phyloP scores from a whole-genome alignment of 768 basidiomycete genomes.

The Pleurotus platypus region DNA sequence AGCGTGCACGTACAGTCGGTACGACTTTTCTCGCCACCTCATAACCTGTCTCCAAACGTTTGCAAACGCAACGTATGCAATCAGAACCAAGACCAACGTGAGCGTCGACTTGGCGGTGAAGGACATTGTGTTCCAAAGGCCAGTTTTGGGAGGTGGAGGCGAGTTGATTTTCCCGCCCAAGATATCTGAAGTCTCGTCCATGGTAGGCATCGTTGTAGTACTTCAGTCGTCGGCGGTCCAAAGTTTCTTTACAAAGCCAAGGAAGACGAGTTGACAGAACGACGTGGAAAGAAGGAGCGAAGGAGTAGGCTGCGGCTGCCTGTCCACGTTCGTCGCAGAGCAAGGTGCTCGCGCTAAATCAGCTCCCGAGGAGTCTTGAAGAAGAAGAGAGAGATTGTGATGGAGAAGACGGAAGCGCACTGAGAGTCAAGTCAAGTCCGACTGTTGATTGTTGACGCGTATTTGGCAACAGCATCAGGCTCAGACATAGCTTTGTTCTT shows the following conservation, averaged over 20 bases:
- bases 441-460: too few relatives aligned
- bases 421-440: too few relatives aligned
- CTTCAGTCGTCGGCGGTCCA: too few relatives aligned
- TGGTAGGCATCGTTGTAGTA: slow-evolving; percentile 40
- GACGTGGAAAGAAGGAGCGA: slow-evolving; percentile 12
- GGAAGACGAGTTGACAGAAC: too few relatives aligned
- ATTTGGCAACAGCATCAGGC: too few relatives aligned
- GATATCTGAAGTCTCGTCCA: slow-evolving; percentile 68
- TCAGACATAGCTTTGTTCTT: too few relatives aligned
- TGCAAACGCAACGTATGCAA: slow-evolving; percentile 30
- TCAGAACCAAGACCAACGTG: slow-evolving; percentile 31
- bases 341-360: too few relatives aligned
- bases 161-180: slow-evolving; percentile 55
- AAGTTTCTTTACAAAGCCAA: too few relatives aligned
- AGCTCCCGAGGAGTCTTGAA: too few relatives aligned
- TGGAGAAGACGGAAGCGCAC: too few relatives aligned
- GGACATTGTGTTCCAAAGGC: slow-evolving; percentile 32
- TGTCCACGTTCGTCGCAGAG: too few relatives aligned
- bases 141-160: slow-evolving; percentile 23
- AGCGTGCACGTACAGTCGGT: slow-evolving; percentile 52
- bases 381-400: too few relatives aligned
- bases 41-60: slow-evolving; percentile 44
- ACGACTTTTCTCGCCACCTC: slow-evolving; percentile 59
- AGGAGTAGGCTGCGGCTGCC: slow-evolving; percentile 11
- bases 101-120: slow-evolving; percentile 35